These are phyloP conservation scores for Cryphonectria parasitica DNA, from an alignment of 2,329 filamentous ascomycete species.

Conservation along the genomic window DNA sequence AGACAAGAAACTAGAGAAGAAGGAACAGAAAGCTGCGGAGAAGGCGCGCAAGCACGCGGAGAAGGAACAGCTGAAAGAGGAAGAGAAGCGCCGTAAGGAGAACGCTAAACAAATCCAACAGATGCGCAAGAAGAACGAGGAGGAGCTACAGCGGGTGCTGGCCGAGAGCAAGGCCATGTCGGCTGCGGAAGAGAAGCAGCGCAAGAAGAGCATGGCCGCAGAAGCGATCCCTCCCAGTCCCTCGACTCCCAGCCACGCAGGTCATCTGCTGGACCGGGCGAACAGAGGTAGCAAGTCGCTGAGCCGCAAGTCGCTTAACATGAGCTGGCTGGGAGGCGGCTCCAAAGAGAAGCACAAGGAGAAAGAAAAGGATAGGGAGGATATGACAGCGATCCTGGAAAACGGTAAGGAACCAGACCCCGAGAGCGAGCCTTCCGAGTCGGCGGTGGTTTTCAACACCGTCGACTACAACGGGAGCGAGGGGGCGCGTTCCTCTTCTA, in stretches of 20 bases:
- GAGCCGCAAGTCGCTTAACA: constrained; percentile 74
- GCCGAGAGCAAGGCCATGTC: constrained; percentile 69
- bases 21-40: constrained; percentile 63
- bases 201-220: constrained; percentile 46
- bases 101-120: constrained; percentile 41
- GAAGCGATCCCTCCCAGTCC: constrained; percentile 37
- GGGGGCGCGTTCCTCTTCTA: constrained; percentile 26
- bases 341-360: constrained; percentile 37
- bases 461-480: constrained; percentile 35
- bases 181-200: constrained; percentile 52
- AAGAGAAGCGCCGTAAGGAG: constrained; percentile 49
- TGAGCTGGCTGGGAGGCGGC: constrained; percentile 49
- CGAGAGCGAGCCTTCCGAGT: constrained; percentile 17
- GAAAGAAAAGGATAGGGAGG: constrained; percentile 37
- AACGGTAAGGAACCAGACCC: constrained; percentile 35
- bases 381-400: constrained; percentile 31
- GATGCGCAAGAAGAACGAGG: constrained; percentile 57
- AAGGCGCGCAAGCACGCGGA: constrained; percentile 51
- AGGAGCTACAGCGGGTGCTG: constrained; percentile 65
- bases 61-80: constrained; percentile 50
- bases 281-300: constrained; percentile 78
- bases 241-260: constrained; percentile 31
- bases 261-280: constrained; percentile 63
- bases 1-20: constrained; percentile 69
- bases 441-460: constrained; percentile 25